These are phyloP conservation scores for Metschnikowia aberdeeniae DNA, from an alignment of 805 yeast species.

Conservation along the genomic window DNA sequence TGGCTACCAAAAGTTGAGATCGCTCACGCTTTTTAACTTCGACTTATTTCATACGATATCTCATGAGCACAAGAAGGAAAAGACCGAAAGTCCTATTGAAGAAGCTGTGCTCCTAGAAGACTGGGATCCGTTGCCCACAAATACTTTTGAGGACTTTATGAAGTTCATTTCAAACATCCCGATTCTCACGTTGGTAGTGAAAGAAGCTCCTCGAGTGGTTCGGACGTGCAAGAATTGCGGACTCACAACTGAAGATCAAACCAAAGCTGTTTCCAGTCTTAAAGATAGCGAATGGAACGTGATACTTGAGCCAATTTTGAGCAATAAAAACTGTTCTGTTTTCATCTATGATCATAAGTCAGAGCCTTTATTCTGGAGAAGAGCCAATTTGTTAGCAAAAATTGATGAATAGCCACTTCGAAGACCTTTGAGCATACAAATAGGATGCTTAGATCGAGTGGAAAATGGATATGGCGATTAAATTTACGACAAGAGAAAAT, in stretches of 20 bases:
- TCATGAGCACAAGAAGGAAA: conserved; percentile 14
- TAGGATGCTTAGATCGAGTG: neutral
- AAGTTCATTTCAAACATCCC: conserved; percentile 21
- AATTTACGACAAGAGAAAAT: conserved; percentile 5
- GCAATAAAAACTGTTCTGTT: conserved; percentile 13
- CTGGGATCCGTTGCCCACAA: conserved; percentile 21
- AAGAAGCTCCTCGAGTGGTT: conserved; percentile 19
- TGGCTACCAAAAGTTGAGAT: conserved; percentile 24
- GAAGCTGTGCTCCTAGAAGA: neutral
- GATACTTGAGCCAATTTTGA: conserved; percentile 17
- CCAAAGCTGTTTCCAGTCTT: conserved; percentile 10
- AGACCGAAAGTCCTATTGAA: neutral
- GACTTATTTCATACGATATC: conserved; percentile 23
- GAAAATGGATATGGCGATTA: conserved; percentile 3
- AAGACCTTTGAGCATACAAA: neutral
- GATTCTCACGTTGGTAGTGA: conserved; percentile 22
- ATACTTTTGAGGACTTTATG: conserved; percentile 23
- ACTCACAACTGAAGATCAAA: conserved; percentile 11
- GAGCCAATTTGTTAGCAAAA: conserved; percentile 3
- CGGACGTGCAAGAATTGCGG: conserved; percentile 37
- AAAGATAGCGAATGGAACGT: conserved; percentile 18
- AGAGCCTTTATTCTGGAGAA: conserved; percentile 11
- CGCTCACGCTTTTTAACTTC: conserved; percentile 29
- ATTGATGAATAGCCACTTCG: neutral
- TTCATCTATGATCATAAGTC: conserved; percentile 15